These are phyloP conservation scores for Cinnamomum chago DNA, from an alignment of 164 flowering plant genomes.

Conservation along the genomic window DNA sequence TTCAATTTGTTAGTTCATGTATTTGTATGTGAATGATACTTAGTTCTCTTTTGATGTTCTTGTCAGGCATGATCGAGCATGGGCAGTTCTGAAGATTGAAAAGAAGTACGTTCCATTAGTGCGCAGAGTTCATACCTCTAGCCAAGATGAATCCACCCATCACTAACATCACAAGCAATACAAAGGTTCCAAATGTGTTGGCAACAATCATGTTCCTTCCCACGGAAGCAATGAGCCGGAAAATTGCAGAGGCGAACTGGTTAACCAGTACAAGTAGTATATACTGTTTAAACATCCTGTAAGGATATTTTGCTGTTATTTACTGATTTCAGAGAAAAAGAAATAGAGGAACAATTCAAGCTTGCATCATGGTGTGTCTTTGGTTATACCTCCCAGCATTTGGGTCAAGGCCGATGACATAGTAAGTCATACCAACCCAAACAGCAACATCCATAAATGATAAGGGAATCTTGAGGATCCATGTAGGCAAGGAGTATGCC, in stretches of 20 bases:
- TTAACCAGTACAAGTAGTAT: constrained; percentile 33
- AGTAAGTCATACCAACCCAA: constrained; percentile 44
- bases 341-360: neutral
- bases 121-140: constrained; percentile 26
- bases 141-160: constrained; percentile 47
- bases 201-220: constrained; percentile 29
- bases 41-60: no score
- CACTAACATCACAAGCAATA: constrained; percentile 25
- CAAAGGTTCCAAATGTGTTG: constrained; percentile 1
- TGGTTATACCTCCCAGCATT: constrained; percentile 26
- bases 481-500: constrained; percentile 48
- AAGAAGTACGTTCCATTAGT: neutral
- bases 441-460: constrained; percentile 36
- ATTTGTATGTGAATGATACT: no score
- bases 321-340: no score
- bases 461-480: constrained; percentile 52
- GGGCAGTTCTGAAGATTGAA: neutral
- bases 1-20: neutral
- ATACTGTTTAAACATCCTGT: constrained; percentile 46
- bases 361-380: neutral
- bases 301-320: neutral
- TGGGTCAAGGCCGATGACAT: constrained; percentile 49
- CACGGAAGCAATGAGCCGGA: constrained; percentile 39
- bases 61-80: no score
- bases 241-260: constrained; percentile 49